Evolutionary conservation across 2,329 filamentous ascomycete genomes (phyloP), one percentile per base, ranked within the genome.

Genomic region (Alternaria gansuensis): DNA sequence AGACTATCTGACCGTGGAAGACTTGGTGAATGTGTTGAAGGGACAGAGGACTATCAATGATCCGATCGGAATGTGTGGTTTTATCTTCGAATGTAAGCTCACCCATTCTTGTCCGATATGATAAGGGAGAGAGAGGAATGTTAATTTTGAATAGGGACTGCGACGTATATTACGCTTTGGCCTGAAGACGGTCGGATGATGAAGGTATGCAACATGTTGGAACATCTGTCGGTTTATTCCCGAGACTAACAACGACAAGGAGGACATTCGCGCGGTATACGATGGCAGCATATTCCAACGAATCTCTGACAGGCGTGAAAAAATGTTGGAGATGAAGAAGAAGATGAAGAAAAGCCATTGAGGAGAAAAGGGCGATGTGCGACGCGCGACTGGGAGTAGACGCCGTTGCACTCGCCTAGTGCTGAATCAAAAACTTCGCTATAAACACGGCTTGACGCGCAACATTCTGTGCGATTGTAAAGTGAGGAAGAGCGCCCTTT

Each of bases 181-280:
- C 84, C 85, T 0, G 79, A 81, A 39, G 83, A 88, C 67, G 85
- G 85, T 0, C 76, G 77, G 50, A 80, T 87, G 74, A 79, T 74
- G 67, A 88, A 88, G 51, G 59, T 61, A 17, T 23, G 46, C 26
- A 17, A 23, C 11, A 17, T 10, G 3, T 31, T 1, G 2, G 6
- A 31, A n/a, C 1, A 24, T 37, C 10, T 24, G 2, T 34, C 28
- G 10, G 10, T 9, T 36, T 48, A 5, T 13, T 34, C 1, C 7
- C 23, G 4, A 36, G 33, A n/a, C 39, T 51, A 23, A 34, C 29
- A 40, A 7, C 11, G 17, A 23, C 2, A 43, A 61, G 73, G 84
- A 88, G 44, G 85, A 88, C 52, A 78, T 85, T 17, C 70, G 83
- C n/a, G 69, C 80, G 7, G 74, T 85, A 5, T 85, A 81, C 63